Percentiles rank a stretch among this genome's conserved stretches.
Conservation (phyloP, 345 rosid species). For the Salix purpurea region DNA sequence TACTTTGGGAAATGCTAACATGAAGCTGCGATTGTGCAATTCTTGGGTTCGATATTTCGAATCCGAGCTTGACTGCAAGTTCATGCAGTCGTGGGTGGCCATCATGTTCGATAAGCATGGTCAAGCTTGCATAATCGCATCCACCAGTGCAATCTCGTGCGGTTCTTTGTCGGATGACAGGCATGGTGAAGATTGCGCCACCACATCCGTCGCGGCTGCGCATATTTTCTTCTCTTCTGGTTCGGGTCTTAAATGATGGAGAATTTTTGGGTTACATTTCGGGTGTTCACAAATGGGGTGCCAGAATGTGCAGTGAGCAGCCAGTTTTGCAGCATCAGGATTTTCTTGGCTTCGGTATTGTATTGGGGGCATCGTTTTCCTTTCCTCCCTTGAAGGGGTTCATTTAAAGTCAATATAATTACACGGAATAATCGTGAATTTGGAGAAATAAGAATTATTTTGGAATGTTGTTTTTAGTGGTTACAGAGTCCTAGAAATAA, state of each 20-base stretch:
- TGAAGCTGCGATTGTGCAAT: neutral
- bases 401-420: neutral
- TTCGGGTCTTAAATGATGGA: neutral
- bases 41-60: neutral
- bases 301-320: neutral
- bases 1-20: neutral
- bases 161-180: neutral
- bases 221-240: neutral
- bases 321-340: slow-evolving; percentile 18
- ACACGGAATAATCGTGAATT: neutral
- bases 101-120: neutral
- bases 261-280: neutral
- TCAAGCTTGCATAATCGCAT: neutral
- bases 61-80: neutral
- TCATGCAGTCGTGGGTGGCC: neutral
- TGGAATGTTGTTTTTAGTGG: neutral
- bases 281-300: neutral
- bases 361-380: neutral
- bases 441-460: too few relatives aligned
- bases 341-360: neutral
- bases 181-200: neutral
- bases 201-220: neutral
- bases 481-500: neutral
- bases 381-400: neutral
- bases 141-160: neutral